Base-by-base conservation (phyloP, 1,139 yeast genomes). In the Taphrina sp. region DNA sequence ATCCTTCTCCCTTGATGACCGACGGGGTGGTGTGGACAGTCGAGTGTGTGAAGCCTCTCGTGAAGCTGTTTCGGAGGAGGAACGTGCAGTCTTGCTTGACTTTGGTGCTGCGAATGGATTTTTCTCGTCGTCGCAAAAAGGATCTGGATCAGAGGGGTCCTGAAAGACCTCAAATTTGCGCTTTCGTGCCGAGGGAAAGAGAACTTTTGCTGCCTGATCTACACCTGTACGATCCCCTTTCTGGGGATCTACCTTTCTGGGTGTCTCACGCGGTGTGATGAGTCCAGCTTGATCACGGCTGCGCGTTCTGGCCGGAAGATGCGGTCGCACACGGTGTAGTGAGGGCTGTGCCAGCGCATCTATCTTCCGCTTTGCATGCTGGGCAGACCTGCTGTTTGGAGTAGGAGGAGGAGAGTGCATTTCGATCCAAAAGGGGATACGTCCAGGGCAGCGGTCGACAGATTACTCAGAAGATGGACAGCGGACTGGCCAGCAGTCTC, bases 241-340 rank as follows among this genome's bases (percentile, higher is more conserved):
- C n/a, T 14, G 29, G 17, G 22, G 17, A 8, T 43, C 47, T 0
- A 20, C 19, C 16, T 43, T 43, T 17, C 38, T 8, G 19, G 54
- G 54, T 5, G 54, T 49, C 14, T 49, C 54, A 4, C 46, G 23
- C 16, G 54, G 54, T 12, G 54, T 49, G 46, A 49, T 49, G 33
- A 49, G 35, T 39, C 54, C 54, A 14, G 54, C 54, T 16, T 42
- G 54, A 14, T 39, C 54, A 8, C 29, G 20, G 7, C 22, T 38
- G 43, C 54, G 45, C 39, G 38, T 49, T 12, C 47, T 29, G 26
- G 7, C n/a, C 10, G 17, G 14, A 5, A n/a, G 14, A n/a, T 34
- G 14, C 19, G 37, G n/a, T 26, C 31, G 7, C 31, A 7, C 31
- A 7, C 10, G 31, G 10, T 26, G 10, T 26, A 7, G 14, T 5